Evolutionary conservation across 2,329 filamentous ascomycete genomes (phyloP), one percentile per base, ranked within the genome.

Genomic region (Emmonsia crescens): DNA sequence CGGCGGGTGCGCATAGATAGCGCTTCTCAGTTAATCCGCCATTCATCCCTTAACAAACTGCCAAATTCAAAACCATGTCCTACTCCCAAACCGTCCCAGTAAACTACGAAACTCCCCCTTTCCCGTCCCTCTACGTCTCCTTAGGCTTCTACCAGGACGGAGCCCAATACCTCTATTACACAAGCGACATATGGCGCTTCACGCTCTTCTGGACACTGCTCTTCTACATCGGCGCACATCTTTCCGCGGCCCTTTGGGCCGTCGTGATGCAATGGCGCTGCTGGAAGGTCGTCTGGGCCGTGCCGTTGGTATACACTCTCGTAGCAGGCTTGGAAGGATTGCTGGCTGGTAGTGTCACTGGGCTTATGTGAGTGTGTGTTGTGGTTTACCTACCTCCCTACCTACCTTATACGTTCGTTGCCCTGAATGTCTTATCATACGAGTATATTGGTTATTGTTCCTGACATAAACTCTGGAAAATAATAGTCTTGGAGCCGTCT

Each of bases 131-230:
- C 63, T 91, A 91, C 77, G 88, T 89, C 83, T 85, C 88, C 40
- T 77, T 86, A 54, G 80, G 82, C 29, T 79, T 86, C 14, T 73
- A 74, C 62, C 77, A 82, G 52, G 81, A 82, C 63, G 82, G 84
- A 44, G 76, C 80, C 40, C 76, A 77, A 64, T 87, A 86, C 68
- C 85, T 96, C 67, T 93, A 89, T 78, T 82, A 88, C 69, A 80
- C 89, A 2, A 73, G 76, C 63, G 90, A 96, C 71, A 89, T 95
- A 61, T 93, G 90, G 87, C 87, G 88, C 66, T 96, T 94, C 74
- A 96, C 91, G 0, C 76, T 94, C 19, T 83, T 87, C 71, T 96
- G 91, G 91, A 96, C 91, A 0, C 76, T 95, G 44, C 84, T 96
- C 36, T 83, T 91, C 66, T 93, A 89, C 68, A 85, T 83, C 40